Evolutionary conservation across 495 filamentous ascomycete species (phyloP).

Genomic region (Collariella sp.): DNA sequence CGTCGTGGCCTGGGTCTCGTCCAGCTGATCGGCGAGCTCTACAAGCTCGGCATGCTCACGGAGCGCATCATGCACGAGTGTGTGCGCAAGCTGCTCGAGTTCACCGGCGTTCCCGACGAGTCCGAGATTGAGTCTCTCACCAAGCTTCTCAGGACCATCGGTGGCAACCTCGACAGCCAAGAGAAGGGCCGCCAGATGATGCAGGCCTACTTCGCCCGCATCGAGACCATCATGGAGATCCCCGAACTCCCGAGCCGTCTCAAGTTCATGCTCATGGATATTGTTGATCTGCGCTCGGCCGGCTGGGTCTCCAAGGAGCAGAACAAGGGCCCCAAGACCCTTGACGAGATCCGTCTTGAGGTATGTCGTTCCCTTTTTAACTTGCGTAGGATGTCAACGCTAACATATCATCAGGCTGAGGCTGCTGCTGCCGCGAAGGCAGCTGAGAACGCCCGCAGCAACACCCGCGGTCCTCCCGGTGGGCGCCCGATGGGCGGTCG

Average conservation of each 20-base stretch:
- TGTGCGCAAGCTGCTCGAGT: conserved; percentile 92
- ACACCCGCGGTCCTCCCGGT: conserved; percentile 52
- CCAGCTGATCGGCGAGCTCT: conserved; percentile 98
- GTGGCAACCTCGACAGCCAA: conserved; percentile 68
- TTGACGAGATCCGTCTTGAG: conserved; percentile 82
- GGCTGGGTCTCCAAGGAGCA: conserved; percentile 80
- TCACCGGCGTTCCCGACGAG: conserved; percentile 86
- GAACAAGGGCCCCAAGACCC: conserved; percentile 91
- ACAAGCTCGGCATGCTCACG: conserved; percentile 97
- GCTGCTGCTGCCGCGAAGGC: conserved; percentile 64
- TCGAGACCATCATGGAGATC: conserved; percentile 67
- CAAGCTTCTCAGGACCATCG: conserved; percentile 86
- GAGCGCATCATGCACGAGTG: conserved; percentile 99
- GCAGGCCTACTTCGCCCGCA: conserved; percentile 88
- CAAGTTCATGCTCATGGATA: conserved; percentile 93
- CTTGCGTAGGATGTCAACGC: conserved; percentile 6
- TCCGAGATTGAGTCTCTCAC: conserved; percentile 91
- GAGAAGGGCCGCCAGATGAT: conserved; percentile 77
- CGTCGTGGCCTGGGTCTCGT: conserved; percentile 94
- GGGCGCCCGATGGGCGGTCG: conserved; percentile 66
- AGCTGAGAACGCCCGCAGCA: conserved; percentile 50
- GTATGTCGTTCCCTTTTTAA: conserved; percentile 35
- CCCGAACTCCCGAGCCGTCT: conserved; percentile 75
- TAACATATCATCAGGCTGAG: conserved; percentile 38
- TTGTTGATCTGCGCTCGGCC: conserved; percentile 67